phyloP scores from a whole-genome alignment of 2,329 filamentous ascomycete genomes.

The Diplodia mutila region DNA sequence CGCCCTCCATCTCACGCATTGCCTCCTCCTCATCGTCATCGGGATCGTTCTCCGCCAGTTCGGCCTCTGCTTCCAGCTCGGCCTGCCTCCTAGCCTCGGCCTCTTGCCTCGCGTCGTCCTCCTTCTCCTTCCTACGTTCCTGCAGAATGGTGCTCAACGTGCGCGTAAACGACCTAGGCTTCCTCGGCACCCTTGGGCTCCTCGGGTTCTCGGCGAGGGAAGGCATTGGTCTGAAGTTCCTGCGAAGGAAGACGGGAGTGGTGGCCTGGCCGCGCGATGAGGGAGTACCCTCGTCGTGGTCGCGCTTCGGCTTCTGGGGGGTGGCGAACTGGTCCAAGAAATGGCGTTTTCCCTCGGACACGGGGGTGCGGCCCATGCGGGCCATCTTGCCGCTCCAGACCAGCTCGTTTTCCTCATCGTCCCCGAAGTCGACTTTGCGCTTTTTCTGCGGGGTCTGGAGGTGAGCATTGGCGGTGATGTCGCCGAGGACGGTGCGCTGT shows the following conservation, averaged over 20 bases:
- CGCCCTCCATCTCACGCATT: conserved; percentile 69
- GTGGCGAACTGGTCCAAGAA: conserved; percentile 68
- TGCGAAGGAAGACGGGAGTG: conserved; percentile 72
- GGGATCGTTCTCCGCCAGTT: conserved; percentile 33
- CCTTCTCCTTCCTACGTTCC: conserved; percentile 30
- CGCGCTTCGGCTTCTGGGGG: conserved; percentile 58
- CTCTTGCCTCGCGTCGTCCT: conserved; percentile 39
- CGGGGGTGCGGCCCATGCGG: conserved; percentile 50
- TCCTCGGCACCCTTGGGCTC: conserved; percentile 50
- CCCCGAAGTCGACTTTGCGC: conserved; percentile 6
- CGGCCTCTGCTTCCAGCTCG: conserved; percentile 62
- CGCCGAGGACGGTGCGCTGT: conserved; percentile 35
- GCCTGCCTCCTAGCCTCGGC: conserved; percentile 54
- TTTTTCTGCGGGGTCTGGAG: conserved; percentile 47
- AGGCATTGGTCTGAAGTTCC: conserved; percentile 54
- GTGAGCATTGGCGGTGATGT: conserved; percentile 37
- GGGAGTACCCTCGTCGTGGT: conserved; percentile 42
- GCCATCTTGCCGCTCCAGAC: conserved; percentile 35
- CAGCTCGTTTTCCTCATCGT: conserved; percentile 32
- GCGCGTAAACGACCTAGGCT: conserved; percentile 43
- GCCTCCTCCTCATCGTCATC: conserved; percentile 74
- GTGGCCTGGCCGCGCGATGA: conserved; percentile 44
- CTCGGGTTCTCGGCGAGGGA: conserved; percentile 58
- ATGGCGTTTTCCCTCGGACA: conserved; percentile 62
- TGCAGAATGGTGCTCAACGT: conserved; percentile 24